phyloP scores from a whole-genome alignment of 179 eudicot species.

The Patellifolia procumbens region DNA sequence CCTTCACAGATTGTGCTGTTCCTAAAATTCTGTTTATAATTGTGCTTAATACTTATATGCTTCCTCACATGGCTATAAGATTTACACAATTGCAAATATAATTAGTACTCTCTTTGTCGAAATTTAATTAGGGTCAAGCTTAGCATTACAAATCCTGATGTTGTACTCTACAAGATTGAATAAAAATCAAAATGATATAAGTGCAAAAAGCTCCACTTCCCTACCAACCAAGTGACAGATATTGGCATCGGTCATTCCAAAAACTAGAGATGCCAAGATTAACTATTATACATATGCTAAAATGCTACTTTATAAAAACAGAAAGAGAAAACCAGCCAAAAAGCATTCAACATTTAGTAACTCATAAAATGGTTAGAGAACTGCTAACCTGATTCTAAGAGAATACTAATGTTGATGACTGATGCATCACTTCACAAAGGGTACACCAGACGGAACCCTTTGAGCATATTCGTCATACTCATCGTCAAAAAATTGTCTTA shows the following conservation, averaged over 20 bases:
- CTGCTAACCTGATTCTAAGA: constrained; percentile 23
- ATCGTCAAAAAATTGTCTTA: constrained; percentile 74
- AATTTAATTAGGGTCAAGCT: too few relatives aligned
- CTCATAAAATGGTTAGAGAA: constrained; percentile 9
- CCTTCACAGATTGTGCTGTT: neutral
- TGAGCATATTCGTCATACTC: constrained; percentile 71
- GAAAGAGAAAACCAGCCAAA: constrained; percentile 4
- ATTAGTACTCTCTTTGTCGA: too few relatives aligned
- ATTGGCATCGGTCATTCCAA: neutral
- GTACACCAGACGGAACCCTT: constrained; percentile 70
- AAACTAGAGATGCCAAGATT: neutral
- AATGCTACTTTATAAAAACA: constrained; percentile 1
- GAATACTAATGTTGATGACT: neutral
- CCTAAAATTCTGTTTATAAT: neutral
- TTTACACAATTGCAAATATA: neutral
- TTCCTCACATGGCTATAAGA: neutral
- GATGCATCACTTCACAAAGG: constrained; percentile 64
- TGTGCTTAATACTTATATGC: neutral
- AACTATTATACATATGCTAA: neutral
- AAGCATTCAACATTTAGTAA: neutral
- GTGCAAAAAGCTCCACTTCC: neutral
- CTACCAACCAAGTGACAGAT: neutral
- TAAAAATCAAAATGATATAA: too few relatives aligned
- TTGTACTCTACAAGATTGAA: too few relatives aligned
- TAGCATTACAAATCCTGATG: too few relatives aligned